These are phyloP conservation scores for Balansia obtecta DNA, from an alignment of 2,329 filamentous ascomycete species.

Conservation along the genomic window DNA sequence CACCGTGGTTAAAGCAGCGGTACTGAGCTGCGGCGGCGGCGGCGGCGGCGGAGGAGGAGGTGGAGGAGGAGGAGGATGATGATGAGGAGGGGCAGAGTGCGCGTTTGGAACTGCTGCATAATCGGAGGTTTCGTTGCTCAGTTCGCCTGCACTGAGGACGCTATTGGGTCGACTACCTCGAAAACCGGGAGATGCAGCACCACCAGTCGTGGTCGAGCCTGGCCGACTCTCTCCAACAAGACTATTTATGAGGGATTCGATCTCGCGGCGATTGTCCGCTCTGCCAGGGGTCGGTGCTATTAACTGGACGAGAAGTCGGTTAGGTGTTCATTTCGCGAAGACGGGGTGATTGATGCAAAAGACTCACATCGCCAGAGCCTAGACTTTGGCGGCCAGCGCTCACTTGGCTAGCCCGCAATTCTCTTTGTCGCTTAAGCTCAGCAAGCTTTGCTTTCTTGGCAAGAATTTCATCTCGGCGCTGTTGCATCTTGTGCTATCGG, in stretches of 20 bases:
- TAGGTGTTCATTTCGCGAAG: neutral
- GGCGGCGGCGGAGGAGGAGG: neutral
- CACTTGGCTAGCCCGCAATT: constrained; percentile 68
- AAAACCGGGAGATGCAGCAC: constrained; percentile 51
- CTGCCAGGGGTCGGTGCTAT: constrained; percentile 59
- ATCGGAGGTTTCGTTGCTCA: constrained; percentile 64
- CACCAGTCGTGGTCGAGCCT: constrained; percentile 50
- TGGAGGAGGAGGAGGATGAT: too few species aligned
- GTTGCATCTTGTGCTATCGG: constrained; percentile 44
- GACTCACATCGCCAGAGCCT: constrained; percentile 58
- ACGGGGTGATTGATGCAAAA: neutral
- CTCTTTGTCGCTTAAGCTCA: constrained; percentile 86
- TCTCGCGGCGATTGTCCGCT: constrained; percentile 57
- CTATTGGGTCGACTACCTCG: constrained; percentile 74
- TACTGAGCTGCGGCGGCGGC: constrained; percentile 44
- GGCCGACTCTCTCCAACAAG: constrained; percentile 71
- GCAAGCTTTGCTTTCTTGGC: constrained; percentile 95
- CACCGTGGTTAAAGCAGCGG: constrained; percentile 61
- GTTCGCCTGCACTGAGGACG: constrained; percentile 67
- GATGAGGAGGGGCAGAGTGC: constrained; percentile 21
- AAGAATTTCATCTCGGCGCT: constrained; percentile 89
- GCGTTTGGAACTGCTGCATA: constrained; percentile 34
- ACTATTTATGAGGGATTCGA: constrained; percentile 76
- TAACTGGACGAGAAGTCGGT: constrained; percentile 23
- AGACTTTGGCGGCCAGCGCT: constrained; percentile 55